Base-by-base conservation (phyloP, 2,329 filamentous ascomycete genomes). In the Colletotrichum graminicola region DNA sequence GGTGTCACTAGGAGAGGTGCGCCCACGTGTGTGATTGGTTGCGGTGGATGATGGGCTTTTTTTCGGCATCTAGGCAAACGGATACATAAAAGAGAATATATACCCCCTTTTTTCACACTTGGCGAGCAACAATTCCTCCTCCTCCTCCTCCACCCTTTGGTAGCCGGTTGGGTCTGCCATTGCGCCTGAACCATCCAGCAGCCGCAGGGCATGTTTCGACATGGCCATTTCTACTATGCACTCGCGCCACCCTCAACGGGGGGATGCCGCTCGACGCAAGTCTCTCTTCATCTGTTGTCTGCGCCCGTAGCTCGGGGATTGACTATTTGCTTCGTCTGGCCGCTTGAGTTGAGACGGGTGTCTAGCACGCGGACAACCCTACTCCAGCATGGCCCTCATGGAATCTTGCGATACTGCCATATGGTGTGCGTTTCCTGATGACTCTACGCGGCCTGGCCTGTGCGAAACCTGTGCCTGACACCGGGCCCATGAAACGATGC, bases 1-100 rank as follows among this genome's bases (percentile, higher is more conserved):
- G 90, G 90, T 85, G 88, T 75, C 89, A 91, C 78, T 92, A 82
- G 43, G 32, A n/a, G 32, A 23, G 16, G 5, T 5, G 43, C 11
- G 23, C 34, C 45, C 6, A 16, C 23, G 29, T 16, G 43, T n/a
- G 43, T 43, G 34, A 45, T 14, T 23, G 45, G 45, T 12, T 12
- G 45, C 45, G 45, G 45, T 47, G 45, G 32, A 45, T 52, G 45
- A 59, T 65, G 62, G 60, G 34, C 29, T 66, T 69, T 52, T 59
- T 66, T 65, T 65, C 45, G 51, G 64, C 47, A 67, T 57, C 52
- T 67, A 66, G 64, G 57, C 57, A 14, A 18, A 61, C 57, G 68
- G 64, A 59, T 71, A 62, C 51, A 67, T 43, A 67, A 62, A 71
- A 71, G 57, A 71, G 64, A 52, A 71, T 71, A 71, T 71, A 71